These are phyloP conservation scores for Borovskyia barvae DNA, from an alignment of 208 protist genomes.

Conservation along the genomic window DNA sequence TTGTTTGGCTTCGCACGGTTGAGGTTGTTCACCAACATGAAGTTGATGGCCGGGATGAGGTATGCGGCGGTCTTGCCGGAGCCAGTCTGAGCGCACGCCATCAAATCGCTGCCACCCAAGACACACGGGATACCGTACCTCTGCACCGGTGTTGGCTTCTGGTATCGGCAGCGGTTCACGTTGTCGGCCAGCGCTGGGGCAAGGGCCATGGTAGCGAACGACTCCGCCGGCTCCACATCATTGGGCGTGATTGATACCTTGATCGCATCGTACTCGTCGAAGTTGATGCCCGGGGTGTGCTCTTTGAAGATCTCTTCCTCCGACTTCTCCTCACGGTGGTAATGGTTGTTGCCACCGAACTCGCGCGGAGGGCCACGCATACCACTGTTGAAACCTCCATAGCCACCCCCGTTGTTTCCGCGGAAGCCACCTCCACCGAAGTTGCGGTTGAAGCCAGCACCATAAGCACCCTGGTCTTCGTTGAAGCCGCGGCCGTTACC, in stretches of 20 bases:
- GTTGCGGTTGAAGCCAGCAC: slow-evolving; percentile 27
- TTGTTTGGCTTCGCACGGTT: slow-evolving; percentile 37
- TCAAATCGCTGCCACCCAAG: slow-evolving; percentile 92
- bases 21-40: slow-evolving; percentile 76
- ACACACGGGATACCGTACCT: slow-evolving; percentile 97
- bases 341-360: slow-evolving; percentile 44
- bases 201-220: slow-evolving; percentile 88
- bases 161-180: slow-evolving; percentile 94
- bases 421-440: slow-evolving; percentile 22
- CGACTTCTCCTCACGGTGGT: slow-evolving; percentile 84
- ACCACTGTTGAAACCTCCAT: slow-evolving; percentile 12
- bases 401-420: slow-evolving; percentile 12
- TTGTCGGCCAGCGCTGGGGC: slow-evolving; percentile 91
- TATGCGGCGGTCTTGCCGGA: slow-evolving; percentile 99
- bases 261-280: slow-evolving; percentile 91
- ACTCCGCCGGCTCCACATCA: slow-evolving; percentile 64
- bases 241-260: slow-evolving; percentile 86
- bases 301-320: slow-evolving; percentile 93
- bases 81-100: slow-evolving; percentile 99
- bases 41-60: slow-evolving; percentile 96
- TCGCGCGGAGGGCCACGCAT: slow-evolving; percentile 13
- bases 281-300: slow-evolving; percentile 91
- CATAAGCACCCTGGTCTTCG: slow-evolving; percentile 25
- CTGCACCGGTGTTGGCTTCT: slow-evolving; percentile 98
- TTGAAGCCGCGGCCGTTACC: slow-evolving; percentile 25